Evolutionary conservation across 768 basidiomycete species (phyloP).

Genomic region (Boletus tylopilopsis): DNA sequence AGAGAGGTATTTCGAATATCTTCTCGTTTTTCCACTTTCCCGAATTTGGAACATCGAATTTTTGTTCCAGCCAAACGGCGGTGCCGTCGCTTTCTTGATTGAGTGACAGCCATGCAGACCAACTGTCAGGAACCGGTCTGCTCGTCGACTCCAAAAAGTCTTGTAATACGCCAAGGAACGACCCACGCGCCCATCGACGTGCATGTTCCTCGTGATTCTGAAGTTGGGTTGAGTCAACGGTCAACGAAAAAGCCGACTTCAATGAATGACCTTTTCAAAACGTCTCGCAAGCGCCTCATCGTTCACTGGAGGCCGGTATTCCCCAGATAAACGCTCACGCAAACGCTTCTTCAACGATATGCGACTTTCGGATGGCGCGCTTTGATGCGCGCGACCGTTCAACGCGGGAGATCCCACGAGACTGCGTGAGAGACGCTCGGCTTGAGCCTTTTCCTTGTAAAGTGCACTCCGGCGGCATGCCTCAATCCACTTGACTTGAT

Average conservation of each 20-base stretch:
- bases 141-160: constrained; percentile 36
- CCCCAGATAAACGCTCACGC: constrained; percentile 35
- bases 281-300: constrained; percentile 64
- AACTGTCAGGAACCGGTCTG: constrained; percentile 35
- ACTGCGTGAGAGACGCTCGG: constrained; percentile 31
- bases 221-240: constrained; percentile 6
- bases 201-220: constrained; percentile 74
- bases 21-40: constrained; percentile 58
- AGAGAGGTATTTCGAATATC: constrained; percentile 56
- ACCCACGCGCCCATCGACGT: constrained; percentile 69
- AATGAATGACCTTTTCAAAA: constrained; percentile 56
- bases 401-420: not conserved
- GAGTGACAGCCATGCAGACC: constrained; percentile 71
- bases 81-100: constrained; percentile 72
- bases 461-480: constrained; percentile 58
- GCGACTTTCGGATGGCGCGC: constrained; percentile 21
- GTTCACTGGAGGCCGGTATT: constrained; percentile 51
- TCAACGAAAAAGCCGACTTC: not conserved
- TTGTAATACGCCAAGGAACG: constrained; percentile 48
- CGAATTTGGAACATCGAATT: constrained; percentile 65
- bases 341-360: constrained; percentile 26
- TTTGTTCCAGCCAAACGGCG: constrained; percentile 76
- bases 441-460: constrained; percentile 52
- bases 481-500: constrained; percentile 54
- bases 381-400: constrained; percentile 23